Evolutionary conservation across 2,329 filamentous ascomycete genomes (phyloP), one percentile per base, ranked within the genome.

Genomic region (Ceratocystis smalleyi): DNA sequence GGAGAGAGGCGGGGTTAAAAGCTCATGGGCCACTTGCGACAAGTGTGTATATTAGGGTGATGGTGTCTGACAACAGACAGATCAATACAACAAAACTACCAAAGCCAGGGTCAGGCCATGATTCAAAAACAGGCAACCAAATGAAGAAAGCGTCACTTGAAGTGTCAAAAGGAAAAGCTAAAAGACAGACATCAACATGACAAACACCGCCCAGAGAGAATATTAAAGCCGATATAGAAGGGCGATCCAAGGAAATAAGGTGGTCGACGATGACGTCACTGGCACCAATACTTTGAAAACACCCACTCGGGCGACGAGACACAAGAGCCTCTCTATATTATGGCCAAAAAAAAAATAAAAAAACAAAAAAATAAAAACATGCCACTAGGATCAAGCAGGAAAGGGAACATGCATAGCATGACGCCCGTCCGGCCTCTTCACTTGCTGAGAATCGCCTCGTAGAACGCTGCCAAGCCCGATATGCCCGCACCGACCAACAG

Each of bases 381-480:
- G 35, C 35, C 35, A 15, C 5, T 40, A 12, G 35, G 35, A 1
- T 40, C 10, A 40, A 40, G 35, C 35, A 40, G 4, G 35, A 40
- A 15, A 40, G 35, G 35, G 4, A 40, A 40, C 35, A 40, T 40
- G 35, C 27, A 27, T 27, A 4, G 1, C 27, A 27, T 27, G 27
- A 27, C 2, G 27, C 10, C 35, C 15, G 3, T 40, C 35, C 15
- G 4, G 35, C 35, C 35, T 32, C 24, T n/a, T 70, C 79, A 86
- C 73, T 85, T 89, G 75, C 81, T 85, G 71, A 91, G 75, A 27
- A 88, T 84, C 47, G 88, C 89, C 68, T 92, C 88, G 73, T 91
- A 94, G 68, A 94, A 75, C 68, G 86, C 87, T 59, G 85, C 78
- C 32, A 91, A 71, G 24, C 81, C 81, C 3, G 85, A 86, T 68